These are phyloP conservation scores for Trichosanthes cucumerina DNA, from an alignment of 306 rosid species.

Conservation along the genomic window DNA sequence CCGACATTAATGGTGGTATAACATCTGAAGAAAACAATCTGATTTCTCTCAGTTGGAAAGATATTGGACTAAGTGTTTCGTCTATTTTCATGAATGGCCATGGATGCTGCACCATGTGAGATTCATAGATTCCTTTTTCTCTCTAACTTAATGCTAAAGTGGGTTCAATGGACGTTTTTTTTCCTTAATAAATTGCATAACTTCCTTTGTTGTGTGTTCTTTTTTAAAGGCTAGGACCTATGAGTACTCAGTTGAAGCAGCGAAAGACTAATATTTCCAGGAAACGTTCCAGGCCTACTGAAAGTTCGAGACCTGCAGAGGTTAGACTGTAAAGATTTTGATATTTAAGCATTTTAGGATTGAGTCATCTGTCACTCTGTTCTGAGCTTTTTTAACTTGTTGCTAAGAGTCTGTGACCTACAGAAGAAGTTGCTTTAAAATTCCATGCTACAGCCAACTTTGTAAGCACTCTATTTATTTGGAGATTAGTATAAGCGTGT, in stretches of 20 bases:
- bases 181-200: neutral
- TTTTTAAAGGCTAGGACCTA: slow-evolving; percentile 67
- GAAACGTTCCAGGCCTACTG: slow-evolving; percentile 28
- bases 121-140: neutral
- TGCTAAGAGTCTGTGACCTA: neutral
- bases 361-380: neutral
- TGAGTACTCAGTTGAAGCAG: slow-evolving; percentile 55
- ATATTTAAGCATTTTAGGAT: neutral
- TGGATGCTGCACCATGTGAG: slow-evolving; percentile 69
- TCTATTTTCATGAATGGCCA: slow-evolving; percentile 38
- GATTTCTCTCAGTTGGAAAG: slow-evolving; percentile 33
- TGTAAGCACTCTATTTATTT: neutral
- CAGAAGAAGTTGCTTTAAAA: neutral
- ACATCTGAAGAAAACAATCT: neutral
- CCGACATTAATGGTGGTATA: slow-evolving; percentile 3
- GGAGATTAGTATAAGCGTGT: neutral
- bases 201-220: neutral
- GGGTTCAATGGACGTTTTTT: neutral
- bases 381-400: neutral
- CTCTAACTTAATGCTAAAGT: neutral
- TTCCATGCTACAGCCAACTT: neutral
- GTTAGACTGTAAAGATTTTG: slow-evolving; percentile 17
- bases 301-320: slow-evolving; percentile 53
- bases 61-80: slow-evolving; percentile 38
- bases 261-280: slow-evolving; percentile 28